Percentiles rank a stretch among this genome's conserved stretches.
phyloP scores from a whole-genome alignment of 1,284 basidiomycete genomes.

The Kwoniella shivajii region DNA sequence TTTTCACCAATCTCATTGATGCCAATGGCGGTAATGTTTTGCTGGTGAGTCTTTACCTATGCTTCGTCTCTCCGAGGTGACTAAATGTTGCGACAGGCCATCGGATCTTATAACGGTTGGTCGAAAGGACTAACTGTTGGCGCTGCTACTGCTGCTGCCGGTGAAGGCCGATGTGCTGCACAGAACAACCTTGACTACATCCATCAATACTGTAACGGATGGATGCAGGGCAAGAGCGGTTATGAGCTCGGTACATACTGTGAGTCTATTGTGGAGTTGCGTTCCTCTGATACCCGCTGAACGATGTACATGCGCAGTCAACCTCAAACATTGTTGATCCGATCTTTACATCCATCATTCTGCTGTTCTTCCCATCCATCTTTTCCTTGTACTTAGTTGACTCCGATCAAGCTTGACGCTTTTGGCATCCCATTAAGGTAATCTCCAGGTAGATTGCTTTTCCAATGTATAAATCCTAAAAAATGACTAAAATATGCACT shows the following conservation, averaged over 20 bases:
- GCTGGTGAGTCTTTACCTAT: slow-evolving; percentile 17
- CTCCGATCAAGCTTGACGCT: slow-evolving; percentile 15
- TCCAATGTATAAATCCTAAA: too few relatives aligned
- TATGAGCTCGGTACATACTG: slow-evolving; percentile 67
- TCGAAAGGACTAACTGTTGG: slow-evolving; percentile 63
- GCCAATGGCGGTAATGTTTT: slow-evolving; percentile 65
- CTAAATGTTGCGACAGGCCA: slow-evolving; percentile 40
- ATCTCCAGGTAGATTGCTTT: not conserved
- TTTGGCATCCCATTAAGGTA: not conserved
- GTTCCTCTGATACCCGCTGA: not conserved
- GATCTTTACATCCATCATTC: not conserved
- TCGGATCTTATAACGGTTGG: slow-evolving; percentile 85
- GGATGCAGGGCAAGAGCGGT: slow-evolving; percentile 67
- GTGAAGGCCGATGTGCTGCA: slow-evolving; percentile 64
- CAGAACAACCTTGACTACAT: slow-evolving; percentile 62
- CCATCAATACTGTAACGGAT: slow-evolving; percentile 76
- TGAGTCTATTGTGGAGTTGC: slow-evolving; percentile 17
- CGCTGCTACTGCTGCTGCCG: slow-evolving; percentile 61
- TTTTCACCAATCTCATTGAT: slow-evolving; percentile 56
- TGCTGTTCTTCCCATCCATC: not conserved
- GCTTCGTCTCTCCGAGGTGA: too few relatives aligned
- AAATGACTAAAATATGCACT: too few relatives aligned
- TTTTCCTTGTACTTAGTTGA: not conserved
- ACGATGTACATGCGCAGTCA: slow-evolving; percentile 18
- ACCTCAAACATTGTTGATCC: slow-evolving; percentile 29